Evolutionary conservation across 441 rosid genomes (phyloP), one percentile per base, ranked within the genome.

Genomic region (Bruguiera hainesii): DNA sequence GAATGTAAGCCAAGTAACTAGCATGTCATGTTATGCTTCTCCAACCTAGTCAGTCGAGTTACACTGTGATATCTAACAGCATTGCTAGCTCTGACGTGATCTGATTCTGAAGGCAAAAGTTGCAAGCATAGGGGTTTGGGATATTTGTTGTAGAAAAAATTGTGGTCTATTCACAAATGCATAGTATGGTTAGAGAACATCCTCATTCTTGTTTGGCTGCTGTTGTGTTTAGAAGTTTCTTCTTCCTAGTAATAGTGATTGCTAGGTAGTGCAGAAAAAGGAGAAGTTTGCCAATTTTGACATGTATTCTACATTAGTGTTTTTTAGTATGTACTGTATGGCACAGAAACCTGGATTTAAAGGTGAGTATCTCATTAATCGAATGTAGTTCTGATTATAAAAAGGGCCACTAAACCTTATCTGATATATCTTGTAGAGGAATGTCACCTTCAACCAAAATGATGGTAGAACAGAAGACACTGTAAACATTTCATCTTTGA

Each of bases 351-450:
- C 15, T 37, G 15, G 46, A 37, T 37, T 37, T 37, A 11, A 11
- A 37, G 46, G 0, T 37, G 46, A 0, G 3, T 10, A 37, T 37
- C 4, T 37, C 46, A 37, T 31, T 31, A 31, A 31, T 31, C 33
- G 5, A 31, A 31, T 31, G 33, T 31, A 6, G 33, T 6, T 31
- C 7, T 31, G 33, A 5, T 5, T 37, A 37, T 37, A 10, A 37
- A 9, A 37, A 10, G 46, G 46, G 46, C 10, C 46, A 39, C 18
- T 29, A 77, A 26, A 60, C 71, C 60, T 72, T 55, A 73, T 72
- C 80, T 58, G 33, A 49, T 66, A 37, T 37, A 11, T 9, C 46
- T 29, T 60, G 78, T 87, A 94, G 98, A 85, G 96, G 77, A 91
- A 82, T 73, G 75, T 73, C 61, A 64, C 74, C 18, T 51, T 75